phyloP scores from a whole-genome alignment of 306 rosid genomes.

The Macrotyloma uniflorum region DNA sequence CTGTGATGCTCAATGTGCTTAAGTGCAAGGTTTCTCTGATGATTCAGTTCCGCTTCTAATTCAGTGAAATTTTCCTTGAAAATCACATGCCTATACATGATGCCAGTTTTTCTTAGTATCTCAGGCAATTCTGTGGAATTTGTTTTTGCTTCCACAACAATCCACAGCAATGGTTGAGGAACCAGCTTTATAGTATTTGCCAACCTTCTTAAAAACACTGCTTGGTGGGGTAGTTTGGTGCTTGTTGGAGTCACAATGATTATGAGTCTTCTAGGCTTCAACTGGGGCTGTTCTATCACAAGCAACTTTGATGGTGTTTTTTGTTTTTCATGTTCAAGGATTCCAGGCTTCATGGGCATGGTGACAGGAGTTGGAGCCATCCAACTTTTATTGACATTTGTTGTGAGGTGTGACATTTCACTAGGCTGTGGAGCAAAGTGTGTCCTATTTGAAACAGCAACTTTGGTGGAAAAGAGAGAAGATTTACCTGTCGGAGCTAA shows the following conservation, averaged over 20 bases:
- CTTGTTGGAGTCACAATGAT: conserved; percentile 88
- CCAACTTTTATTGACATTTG: conserved; percentile 41
- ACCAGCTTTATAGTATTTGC: conserved; percentile 72
- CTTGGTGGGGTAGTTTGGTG: conserved; percentile 50
- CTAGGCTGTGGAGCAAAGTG: conserved; percentile 50
- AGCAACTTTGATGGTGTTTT: background rate
- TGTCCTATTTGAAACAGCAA: conserved; percentile 40
- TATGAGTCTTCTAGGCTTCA: conserved; percentile 54
- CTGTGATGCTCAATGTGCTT: conserved; percentile 87
- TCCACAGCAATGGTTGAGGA: conserved; percentile 86
- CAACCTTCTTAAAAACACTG: conserved; percentile 69
- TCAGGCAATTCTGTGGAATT: conserved; percentile 56
- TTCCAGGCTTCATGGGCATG: conserved; percentile 27
- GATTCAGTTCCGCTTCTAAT: conserved; percentile 77
- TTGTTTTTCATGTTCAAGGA: conserved; percentile 20
- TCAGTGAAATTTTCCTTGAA: conserved; percentile 74
- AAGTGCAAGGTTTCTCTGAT: conserved; percentile 82
- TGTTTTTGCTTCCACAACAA: conserved; percentile 68
- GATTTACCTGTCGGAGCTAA: conserved; percentile 81
- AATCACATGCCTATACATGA: conserved; percentile 91
- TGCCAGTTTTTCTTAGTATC: conserved; percentile 73
- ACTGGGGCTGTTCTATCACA: conserved; percentile 7
- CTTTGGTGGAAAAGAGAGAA: conserved; percentile 42
- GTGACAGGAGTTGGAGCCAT: conserved; percentile 37
- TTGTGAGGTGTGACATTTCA: conserved; percentile 32